Evolutionary conservation across 108 stramenopile species (phyloP), one percentile per base, ranked within the genome.

Genomic region (Stephanodiscus minutulus): DNA sequence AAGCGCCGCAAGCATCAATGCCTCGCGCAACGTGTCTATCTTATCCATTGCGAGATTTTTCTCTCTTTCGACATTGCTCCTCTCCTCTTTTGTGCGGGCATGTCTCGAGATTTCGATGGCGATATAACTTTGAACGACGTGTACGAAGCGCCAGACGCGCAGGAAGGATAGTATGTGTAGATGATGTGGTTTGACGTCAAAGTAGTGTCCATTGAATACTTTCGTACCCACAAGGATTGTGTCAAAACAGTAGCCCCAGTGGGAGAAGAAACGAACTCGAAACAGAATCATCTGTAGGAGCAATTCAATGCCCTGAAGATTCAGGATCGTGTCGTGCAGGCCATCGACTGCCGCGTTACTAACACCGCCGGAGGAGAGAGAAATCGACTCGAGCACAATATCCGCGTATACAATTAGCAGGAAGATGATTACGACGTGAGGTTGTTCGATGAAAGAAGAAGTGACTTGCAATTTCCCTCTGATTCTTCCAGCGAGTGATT

Each of bases 1-100:
- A 15, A 36, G 5, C 13, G 74, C 63, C 7, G 80, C 80, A 48
- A 81, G 60, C n/a, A 25, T 57, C 27, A 82, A 47, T 4, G 75
- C 81, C 33, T 82, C 70, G 4, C 59, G 49, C 66, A 82, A 67
- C 12, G 70, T 73, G 60, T 82, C 64, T 5, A 73, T 63, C 33
- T 82, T 76, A 3, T 75, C 68, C 7, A 29, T 47, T 8, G 52
- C 64, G 18, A 12, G 18, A 36, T 48, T 64, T 15, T 54, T 43
- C 57, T 68, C 54, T 35, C 36, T 61, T 15, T 56, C 66, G 1
- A 67, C 44, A 11, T 49, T 47, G 31, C 52, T 44, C 27, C 28
- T 29, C 47, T 68, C 71, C 25, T 48, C 24, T 18, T 68, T 79
- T 18, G 66, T 67, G 0, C 17, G 36, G n/a, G 17, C 62, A 17